phyloP scores from a whole-genome alignment of 2,329 filamentous ascomycete genomes.

The Cryphonectria nitschkei region DNA sequence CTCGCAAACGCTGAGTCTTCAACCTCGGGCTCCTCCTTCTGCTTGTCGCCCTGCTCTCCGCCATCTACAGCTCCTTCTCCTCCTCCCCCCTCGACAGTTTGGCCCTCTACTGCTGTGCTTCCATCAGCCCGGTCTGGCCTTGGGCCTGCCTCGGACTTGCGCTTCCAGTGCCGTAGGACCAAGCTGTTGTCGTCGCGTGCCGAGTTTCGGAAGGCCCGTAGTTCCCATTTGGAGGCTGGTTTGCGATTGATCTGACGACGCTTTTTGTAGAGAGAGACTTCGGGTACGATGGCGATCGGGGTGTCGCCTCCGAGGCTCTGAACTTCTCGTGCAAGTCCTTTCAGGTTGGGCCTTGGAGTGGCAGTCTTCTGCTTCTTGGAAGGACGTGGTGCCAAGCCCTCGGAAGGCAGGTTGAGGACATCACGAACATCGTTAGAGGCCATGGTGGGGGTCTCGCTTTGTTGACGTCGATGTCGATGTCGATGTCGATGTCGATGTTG shows the following conservation, averaged over 20 bases:
- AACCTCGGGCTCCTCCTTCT: conserved; percentile 35
- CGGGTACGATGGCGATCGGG: conserved; percentile 68
- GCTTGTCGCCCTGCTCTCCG: conserved; percentile 23
- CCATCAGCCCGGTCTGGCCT: conserved; percentile 37
- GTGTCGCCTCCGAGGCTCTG: conserved; percentile 69
- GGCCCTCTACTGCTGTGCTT: conserved; percentile 38
- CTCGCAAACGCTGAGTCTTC: conserved; percentile 77
- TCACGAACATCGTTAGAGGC: conserved; percentile 82
- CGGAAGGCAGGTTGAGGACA: conserved; percentile 78
- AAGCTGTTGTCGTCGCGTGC: conserved; percentile 71
- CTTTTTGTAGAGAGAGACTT: conserved; percentile 63
- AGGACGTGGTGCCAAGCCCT: conserved; percentile 56
- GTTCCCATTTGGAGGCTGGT: conserved; percentile 65
- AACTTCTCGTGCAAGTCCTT: conserved; percentile 67
- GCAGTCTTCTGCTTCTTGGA: conserved; percentile 76
- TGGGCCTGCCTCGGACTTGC: conserved; percentile 55
- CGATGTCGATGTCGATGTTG: conserved; percentile 31
- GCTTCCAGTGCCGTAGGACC: conserved; percentile 78
- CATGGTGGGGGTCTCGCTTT: conserved; percentile 49
- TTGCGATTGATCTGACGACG: conserved; percentile 58
- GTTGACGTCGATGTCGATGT: conserved; percentile 23
- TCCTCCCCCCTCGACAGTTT: conserved; percentile 41
- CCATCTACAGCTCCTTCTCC: conserved; percentile 26
- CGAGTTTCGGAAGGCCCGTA: conserved; percentile 74
- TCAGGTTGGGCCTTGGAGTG: conserved; percentile 62